Percentiles rank a stretch among this genome's conserved stretches.
phyloP scores from a whole-genome alignment of 371 early-diverging fungal genomes.

The Apophysomyces variabilis region DNA sequence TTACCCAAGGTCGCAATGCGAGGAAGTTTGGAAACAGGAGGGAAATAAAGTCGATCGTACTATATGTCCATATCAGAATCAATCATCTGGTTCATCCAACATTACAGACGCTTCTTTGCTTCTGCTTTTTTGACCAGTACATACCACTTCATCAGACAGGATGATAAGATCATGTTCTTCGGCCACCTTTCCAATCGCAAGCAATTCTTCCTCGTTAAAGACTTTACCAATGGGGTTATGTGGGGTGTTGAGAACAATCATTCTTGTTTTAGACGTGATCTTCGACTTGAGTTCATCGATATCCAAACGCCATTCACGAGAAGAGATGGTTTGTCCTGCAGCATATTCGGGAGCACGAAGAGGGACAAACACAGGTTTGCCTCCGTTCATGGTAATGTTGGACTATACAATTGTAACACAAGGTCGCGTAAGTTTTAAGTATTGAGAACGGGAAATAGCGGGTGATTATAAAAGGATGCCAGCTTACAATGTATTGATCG shows the following conservation, averaged over 20 bases:
- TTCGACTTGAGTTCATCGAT: conserved; percentile 79
- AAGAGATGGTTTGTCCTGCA: conserved; percentile 54
- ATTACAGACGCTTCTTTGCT: no score
- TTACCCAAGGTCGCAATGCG: conserved; percentile 83
- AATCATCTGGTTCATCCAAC: background rate
- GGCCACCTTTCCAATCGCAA: conserved; percentile 81
- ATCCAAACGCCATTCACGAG: conserved; percentile 86
- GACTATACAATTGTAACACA: conserved; percentile 45
- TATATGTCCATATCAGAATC: conserved; percentile 23
- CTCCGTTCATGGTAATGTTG: conserved; percentile 89
- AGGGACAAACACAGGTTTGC: conserved; percentile 84
- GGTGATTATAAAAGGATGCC: background rate
- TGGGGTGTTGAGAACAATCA: conserved; percentile 94
- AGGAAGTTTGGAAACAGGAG: conserved; percentile 64
- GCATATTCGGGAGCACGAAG: conserved; percentile 66
- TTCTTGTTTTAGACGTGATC: conserved; percentile 81
- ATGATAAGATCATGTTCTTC: conserved; percentile 85
- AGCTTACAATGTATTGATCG: conserved; percentile 87
- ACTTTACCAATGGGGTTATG: conserved; percentile 95
- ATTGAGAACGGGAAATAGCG: no score
- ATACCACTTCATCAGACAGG: conserved; percentile 91
- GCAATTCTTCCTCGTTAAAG: conserved; percentile 81
- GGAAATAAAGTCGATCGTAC: conserved; percentile 91
- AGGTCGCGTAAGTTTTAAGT: background rate
- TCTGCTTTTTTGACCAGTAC: background rate